phyloP scores from a whole-genome alignment of 78 protist species.

The Speleostelium caveatum region DNA sequence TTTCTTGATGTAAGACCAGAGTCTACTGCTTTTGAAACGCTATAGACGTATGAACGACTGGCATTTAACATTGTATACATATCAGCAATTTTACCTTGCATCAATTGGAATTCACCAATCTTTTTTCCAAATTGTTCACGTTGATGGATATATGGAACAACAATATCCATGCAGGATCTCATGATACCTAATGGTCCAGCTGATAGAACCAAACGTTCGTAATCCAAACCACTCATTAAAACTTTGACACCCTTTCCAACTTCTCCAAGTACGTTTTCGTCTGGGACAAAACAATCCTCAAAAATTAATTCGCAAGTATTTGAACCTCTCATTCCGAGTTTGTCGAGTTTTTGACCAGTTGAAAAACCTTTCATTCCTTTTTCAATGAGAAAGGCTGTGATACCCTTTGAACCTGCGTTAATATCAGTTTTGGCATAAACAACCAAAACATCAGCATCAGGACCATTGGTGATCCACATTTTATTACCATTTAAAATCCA shows the following conservation, averaged over 20 bases:
- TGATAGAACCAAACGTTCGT: slow-evolving; percentile 92
- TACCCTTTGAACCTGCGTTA: slow-evolving; percentile 79
- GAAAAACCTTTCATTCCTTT: slow-evolving; percentile 91
- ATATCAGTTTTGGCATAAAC: slow-evolving; percentile 93
- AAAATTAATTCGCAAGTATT: slow-evolving; percentile 92
- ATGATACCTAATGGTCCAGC: slow-evolving; percentile 96
- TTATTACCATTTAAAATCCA: slow-evolving; percentile 90
- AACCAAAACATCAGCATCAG: slow-evolving; percentile 91
- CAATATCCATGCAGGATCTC: slow-evolving; percentile 90
- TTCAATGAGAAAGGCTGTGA: slow-evolving; percentile 91
- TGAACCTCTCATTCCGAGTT: slow-evolving; percentile 97
- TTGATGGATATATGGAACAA: slow-evolving; percentile 89
- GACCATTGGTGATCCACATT: slow-evolving; percentile 96
- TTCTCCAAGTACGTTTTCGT: slow-evolving; percentile 90
- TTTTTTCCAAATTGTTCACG: slow-evolving; percentile 92
- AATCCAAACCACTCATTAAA: slow-evolving; percentile 95
- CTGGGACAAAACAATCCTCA: slow-evolving; percentile 84
- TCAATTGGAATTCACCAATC: slow-evolving; percentile 91
- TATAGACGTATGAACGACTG: slow-evolving; percentile 86
- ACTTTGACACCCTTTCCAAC: slow-evolving; percentile 90
- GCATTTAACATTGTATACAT: slow-evolving; percentile 90
- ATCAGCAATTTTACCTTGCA: slow-evolving; percentile 96
- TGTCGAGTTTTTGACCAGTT: slow-evolving; percentile 94
- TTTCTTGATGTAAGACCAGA: slow-evolving; percentile 68
- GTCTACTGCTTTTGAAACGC: slow-evolving; percentile 84